Evolutionary conservation across 768 basidiomycete species (phyloP), one percentile per base, ranked within the genome.

Genomic region (Leccinum barrowsii): DNA sequence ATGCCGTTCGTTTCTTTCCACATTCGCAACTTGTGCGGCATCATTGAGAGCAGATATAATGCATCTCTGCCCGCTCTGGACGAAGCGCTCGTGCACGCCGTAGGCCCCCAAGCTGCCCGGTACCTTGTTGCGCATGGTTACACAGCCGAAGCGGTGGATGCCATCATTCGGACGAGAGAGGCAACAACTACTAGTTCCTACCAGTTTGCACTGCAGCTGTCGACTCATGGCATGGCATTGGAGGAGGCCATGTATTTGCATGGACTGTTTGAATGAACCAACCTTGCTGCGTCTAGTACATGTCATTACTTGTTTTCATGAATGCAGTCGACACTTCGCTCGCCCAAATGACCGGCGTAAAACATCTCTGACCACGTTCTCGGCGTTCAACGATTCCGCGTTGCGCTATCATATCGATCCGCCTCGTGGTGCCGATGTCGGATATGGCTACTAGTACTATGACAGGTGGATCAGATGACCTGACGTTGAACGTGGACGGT

Each of bases 371-470:
- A 71, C 7, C 83, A 82, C 53, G 74, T 73, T 15, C 80, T 88
- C 28, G 78, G 28, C 83, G 57, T 91, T 90, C 70, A 80, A 78
- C 19, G 78, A 93, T 68, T 80, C 85, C 19, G 85, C 89, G 0
- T 63, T 92, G 75, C 80, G 85, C 51, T 92, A 89, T 69, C 90
- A 83, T 61, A 77, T 84, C 47, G 77, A 82, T 49, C 90, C 90
- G 12, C 92, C 90, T 3, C 71, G 63, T 6, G 76, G 79, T 7
- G 89, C 88, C 1, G 80, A 89, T 62, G 79, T 94, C 2, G 74
- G 77, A 1, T 81, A 85, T 71, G 89, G 87, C 1, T 93, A 30
- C 28, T 30, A 30, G 8, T 30, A 28, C 7, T 28, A 89, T 69
- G 85, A 90, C 11, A 28, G 28, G 28, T 28, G 8, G 28, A 28